phyloP scores from a whole-genome alignment of 352 stramenopile species.

The Saprolegnia diclina region DNA sequence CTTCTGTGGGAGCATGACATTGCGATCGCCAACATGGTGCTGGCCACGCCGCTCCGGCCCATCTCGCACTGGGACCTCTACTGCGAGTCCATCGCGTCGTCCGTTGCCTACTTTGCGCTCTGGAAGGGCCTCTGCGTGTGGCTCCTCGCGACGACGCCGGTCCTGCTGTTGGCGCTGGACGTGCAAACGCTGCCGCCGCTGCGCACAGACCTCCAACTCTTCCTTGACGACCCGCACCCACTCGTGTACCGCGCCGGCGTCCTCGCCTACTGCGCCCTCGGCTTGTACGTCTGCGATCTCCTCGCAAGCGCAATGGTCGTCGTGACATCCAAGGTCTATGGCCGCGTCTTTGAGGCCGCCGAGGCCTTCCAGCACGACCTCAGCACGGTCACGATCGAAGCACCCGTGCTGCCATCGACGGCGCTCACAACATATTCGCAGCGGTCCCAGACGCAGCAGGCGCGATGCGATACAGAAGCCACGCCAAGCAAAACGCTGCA shows the following conservation, averaged over 20 bases:
- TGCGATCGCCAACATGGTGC: constrained; percentile 17
- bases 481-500: too few relatives aligned
- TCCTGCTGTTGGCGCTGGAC: constrained; percentile 14
- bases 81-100: constrained; percentile 1
- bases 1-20: constrained; percentile 17
- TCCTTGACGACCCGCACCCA: background rate
- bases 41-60: background rate
- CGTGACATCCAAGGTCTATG: constrained; percentile 8
- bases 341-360: constrained; percentile 18
- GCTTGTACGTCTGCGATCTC: constrained; percentile 17
- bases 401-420: background rate
- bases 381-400: background rate
- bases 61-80: constrained; percentile 24
- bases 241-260: constrained; percentile 13
- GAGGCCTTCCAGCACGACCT: constrained; percentile 12
- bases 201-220: constrained; percentile 14
- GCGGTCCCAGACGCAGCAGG: background rate
- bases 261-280: constrained; percentile 16
- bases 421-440: constrained; percentile 19
- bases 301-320: background rate
- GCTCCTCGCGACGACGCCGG: constrained; percentile 5
- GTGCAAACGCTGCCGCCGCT: background rate
- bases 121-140: constrained; percentile 7
- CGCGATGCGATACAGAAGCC: too few relatives aligned
- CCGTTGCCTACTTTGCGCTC: constrained; percentile 11